phyloP scores from a whole-genome alignment of 192 early-diverging fungal genomes.

The Backusella sp. region DNA sequence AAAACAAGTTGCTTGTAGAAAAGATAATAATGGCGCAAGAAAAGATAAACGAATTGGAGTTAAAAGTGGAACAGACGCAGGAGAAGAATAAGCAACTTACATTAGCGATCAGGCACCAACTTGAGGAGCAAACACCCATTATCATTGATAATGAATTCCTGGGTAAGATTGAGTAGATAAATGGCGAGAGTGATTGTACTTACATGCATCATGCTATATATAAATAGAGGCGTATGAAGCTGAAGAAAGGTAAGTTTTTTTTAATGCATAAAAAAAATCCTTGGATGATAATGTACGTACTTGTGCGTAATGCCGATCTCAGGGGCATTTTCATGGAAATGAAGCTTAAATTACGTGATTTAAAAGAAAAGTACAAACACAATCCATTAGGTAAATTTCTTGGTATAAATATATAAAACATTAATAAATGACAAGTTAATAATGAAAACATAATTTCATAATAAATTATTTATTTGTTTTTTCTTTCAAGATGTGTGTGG shows the following conservation, averaged over 20 bases:
- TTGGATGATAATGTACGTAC: neutral
- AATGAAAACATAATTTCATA: neutral
- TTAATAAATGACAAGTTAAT: neutral
- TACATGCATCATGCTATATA: neutral
- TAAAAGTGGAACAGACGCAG: neutral
- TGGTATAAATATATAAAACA: neutral
- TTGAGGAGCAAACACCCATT: neutral
- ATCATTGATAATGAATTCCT: neutral
- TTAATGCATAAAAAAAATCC: neutral
- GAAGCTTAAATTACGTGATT: neutral
- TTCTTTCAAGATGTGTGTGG: constrained; percentile 10
- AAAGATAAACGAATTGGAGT: neutral
- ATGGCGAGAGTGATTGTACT: neutral
- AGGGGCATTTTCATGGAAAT: neutral
- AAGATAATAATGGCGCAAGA: neutral
- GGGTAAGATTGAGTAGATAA: neutral
- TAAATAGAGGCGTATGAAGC: constrained; percentile 13
- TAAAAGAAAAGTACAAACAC: constrained; percentile 8
- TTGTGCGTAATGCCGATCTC: neutral
- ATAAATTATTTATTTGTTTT: neutral
- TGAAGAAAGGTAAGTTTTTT: constrained; percentile 11
- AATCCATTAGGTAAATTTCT: constrained; percentile 4
- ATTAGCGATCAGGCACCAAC: neutral
- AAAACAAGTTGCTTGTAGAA: constrained; percentile 5
- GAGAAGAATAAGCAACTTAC: neutral